Evolutionary conservation across 108 stramenopile species (phyloP), one percentile per base, ranked within the genome.

Genomic region (Thalassiosira profunda): DNA sequence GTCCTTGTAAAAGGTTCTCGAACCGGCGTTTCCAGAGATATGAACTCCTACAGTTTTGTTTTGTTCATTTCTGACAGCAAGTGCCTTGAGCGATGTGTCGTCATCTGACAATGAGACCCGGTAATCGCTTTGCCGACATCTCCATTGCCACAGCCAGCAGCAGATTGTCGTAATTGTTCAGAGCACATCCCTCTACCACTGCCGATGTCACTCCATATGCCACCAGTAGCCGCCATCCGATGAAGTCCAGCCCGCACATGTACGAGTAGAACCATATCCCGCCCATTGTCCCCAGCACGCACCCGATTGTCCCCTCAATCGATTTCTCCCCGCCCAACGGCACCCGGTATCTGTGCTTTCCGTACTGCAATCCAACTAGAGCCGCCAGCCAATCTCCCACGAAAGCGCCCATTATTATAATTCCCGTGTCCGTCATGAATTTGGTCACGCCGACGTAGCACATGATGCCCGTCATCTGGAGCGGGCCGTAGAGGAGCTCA

Each of bases 271-370:
- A 72, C 33, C 78, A 82, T 12, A 72, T 81, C 9, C 85, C 92
- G 6, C 56, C 63, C 10, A 85, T 72, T 0, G 89, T 90, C 10
- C 89, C 89, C 1, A 93, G 34, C 61, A 85, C 82, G 9, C 90
- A 84, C 5, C 82, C 87, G 10, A 93, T 38, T 41, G 81, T 85
- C 4, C 92, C 92, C 58, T 93, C 92, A 41, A 93, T 79, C 1
- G 82, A 85, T 62, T 93, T 93, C 1, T 63, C 57, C 47, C 72
- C 69, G 21, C 71, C 75, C 0, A 93, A 70, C 2, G 89, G 87
- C 63, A 84, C 69, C 17, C 70, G 60, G 59, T 85, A 93, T 11
- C 59, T 61, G 38, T 86, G 86, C 23, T 80, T 51, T n/a, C 92
- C 92, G 59, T 79, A 88, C 34, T 68, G 53, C 0, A 60, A 26